These are phyloP conservation scores for Elaeis guineensis DNA, from an alignment of 176 grass and related monocot genomes.

Conservation along the genomic window DNA sequence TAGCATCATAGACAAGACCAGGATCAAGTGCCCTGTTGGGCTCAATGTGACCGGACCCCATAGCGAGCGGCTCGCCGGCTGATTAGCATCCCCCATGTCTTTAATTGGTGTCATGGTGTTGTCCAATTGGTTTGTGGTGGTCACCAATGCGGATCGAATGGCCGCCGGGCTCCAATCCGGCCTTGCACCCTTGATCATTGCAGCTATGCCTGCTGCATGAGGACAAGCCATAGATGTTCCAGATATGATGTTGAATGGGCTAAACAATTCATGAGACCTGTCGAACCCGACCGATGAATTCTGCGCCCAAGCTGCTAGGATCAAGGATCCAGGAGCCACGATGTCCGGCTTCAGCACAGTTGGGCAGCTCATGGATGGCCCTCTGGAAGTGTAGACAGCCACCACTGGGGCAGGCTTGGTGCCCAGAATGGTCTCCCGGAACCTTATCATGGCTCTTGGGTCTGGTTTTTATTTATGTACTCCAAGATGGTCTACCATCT, in stretches of 20 bases:
- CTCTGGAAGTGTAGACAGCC: conserved; percentile 35
- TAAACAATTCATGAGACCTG: conserved; percentile 16
- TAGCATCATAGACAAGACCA: conserved; percentile 59
- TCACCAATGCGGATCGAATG: conserved; percentile 75
- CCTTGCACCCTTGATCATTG: conserved; percentile 36
- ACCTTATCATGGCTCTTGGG: not conserved
- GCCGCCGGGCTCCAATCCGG: conserved; percentile 56
- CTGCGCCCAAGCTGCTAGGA: conserved; percentile 35
- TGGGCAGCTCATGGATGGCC: conserved; percentile 38
- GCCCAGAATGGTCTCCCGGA: conserved; percentile 38
- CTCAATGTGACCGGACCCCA: conserved; percentile 47
- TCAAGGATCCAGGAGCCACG: conserved; percentile 35
- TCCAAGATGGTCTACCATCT: conserved; percentile 6
- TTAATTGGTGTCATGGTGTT: conserved; percentile 36
- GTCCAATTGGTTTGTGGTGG: conserved; percentile 38
- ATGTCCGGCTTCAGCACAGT: conserved; percentile 62
- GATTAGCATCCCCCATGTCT: conserved; percentile 30
- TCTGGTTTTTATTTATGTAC: conserved; percentile 5
- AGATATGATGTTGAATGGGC: conserved; percentile 26
- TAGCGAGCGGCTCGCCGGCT: too few relatives aligned
- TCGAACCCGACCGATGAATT: not conserved
- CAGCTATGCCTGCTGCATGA: conserved; percentile 50
- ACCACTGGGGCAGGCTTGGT: conserved; percentile 28
- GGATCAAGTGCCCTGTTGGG: conserved; percentile 70
- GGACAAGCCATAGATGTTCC: conserved; percentile 77